Evolutionary conservation across 306 rosid genomes (phyloP).

Genomic region (Styphnolobium japonicum): DNA sequence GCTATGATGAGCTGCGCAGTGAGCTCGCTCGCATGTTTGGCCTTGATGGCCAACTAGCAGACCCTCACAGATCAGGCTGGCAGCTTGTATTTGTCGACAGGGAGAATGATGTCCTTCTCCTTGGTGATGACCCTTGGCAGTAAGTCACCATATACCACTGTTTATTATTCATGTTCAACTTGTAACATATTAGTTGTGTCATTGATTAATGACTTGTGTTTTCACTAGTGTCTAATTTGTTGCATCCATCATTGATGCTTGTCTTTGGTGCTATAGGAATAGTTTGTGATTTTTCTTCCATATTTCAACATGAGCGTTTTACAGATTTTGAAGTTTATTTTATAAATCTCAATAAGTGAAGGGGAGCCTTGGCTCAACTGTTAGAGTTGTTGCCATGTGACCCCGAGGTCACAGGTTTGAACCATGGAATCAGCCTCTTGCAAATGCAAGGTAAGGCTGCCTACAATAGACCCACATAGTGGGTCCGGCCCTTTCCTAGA

Average conservation of each 20-base stretch:
- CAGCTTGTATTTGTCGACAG: constrained; percentile 98
- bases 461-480: too few relatives aligned
- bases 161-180: background rate
- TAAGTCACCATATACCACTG: constrained; percentile 36
- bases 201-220: background rate
- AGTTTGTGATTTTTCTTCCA: background rate
- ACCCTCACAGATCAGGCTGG: constrained; percentile 99
- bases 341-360: too few relatives aligned
- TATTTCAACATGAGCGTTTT: background rate
- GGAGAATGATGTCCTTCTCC: constrained; percentile 94
- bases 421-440: too few relatives aligned
- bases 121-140: constrained; percentile 93
- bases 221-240: background rate
- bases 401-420: too few relatives aligned
- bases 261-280: background rate
- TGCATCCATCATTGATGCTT: background rate
- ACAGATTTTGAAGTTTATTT: background rate
- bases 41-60: constrained; percentile 90
- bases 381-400: too few relatives aligned
- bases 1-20: constrained; percentile 82
- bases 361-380: too few relatives aligned
- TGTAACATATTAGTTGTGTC: background rate
- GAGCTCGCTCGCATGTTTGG: constrained; percentile 85
- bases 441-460: too few relatives aligned
- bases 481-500: too few relatives aligned